These are phyloP conservation scores for Solanum stenotomum DNA, from an alignment of 257 asterid genomes.

Conservation along the genomic window DNA sequence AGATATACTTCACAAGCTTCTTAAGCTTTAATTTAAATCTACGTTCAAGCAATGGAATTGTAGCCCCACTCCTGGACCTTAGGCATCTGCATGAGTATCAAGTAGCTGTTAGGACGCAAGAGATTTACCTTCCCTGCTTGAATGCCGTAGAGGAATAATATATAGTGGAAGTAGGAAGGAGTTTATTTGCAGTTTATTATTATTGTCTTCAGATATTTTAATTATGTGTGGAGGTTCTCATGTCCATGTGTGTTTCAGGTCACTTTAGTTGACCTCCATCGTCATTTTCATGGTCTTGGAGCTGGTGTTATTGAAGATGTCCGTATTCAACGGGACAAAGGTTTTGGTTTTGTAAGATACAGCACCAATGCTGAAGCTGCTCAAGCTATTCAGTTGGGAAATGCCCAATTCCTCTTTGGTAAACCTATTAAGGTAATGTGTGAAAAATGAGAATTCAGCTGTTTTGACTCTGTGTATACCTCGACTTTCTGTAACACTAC, in stretches of 20 bases:
- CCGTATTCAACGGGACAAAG: constrained; percentile 79
- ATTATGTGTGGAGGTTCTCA: background rate
- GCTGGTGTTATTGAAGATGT: constrained; percentile 79
- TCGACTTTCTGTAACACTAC: background rate
- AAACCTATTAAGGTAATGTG: constrained; percentile 52
- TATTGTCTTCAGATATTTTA: background rate
- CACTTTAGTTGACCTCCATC: constrained; percentile 66
- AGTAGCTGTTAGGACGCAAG: background rate
- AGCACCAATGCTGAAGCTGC: constrained; percentile 85
- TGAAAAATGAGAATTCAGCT: background rate
- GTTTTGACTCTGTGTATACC: background rate
- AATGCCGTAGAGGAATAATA: background rate
- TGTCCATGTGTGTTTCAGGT: constrained; percentile 28
- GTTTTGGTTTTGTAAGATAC: constrained; percentile 81
- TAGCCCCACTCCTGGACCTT: background rate
- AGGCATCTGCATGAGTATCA: background rate
- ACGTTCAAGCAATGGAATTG: background rate
- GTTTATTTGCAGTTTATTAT: background rate
- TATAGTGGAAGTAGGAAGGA: background rate
- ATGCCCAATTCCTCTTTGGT: constrained; percentile 50
- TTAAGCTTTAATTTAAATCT: background rate
- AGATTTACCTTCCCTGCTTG: background rate
- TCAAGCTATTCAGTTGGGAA: constrained; percentile 76
- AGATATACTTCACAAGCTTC: background rate
- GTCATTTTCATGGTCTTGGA: constrained; percentile 60